A percentile compares a stretch with the other conserved stretches of the same genome.
phyloP scores from a whole-genome alignment of 768 basidiomycete genomes.

The Goffeauzyma gilvescens region DNA sequence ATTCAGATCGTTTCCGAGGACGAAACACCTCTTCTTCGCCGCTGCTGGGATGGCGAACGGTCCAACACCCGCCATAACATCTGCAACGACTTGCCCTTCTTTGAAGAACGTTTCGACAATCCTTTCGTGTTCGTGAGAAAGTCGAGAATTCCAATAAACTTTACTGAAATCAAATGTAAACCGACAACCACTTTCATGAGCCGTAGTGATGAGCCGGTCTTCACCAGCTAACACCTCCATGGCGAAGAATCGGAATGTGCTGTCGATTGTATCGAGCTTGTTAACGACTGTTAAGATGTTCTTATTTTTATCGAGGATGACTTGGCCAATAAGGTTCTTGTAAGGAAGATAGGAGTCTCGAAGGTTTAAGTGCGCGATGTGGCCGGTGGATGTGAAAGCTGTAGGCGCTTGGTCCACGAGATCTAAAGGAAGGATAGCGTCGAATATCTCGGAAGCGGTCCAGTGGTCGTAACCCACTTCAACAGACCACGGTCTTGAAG shows the following conservation, averaged over 20 bases:
- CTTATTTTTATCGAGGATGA: conserved; percentile 83
- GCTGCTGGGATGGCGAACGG: conserved; percentile 86
- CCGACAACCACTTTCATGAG: conserved; percentile 55
- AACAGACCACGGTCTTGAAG: conserved; percentile 44
- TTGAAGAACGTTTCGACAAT: conserved; percentile 50
- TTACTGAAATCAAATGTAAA: conserved; percentile 87
- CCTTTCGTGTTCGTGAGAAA: conserved; percentile 77
- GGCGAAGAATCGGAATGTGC: conserved; percentile 72
- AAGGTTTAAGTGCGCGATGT: conserved; percentile 86
- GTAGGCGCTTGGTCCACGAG: conserved; percentile 61
- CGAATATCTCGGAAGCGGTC: conserved; percentile 61
- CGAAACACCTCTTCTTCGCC: conserved; percentile 75
- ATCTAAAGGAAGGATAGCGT: conserved; percentile 59
- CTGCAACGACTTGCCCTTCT: conserved; percentile 53
- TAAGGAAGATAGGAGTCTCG: conserved; percentile 78
- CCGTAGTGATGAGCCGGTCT: conserved; percentile 23
- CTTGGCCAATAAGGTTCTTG: conserved; percentile 73
- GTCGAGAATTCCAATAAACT: conserved; percentile 96
- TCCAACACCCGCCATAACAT: conserved; percentile 93
- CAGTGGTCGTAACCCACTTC: conserved; percentile 69
- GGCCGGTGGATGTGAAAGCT: conserved; percentile 73
- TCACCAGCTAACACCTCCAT: conserved; percentile 96
- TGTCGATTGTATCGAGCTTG: conserved; percentile 71
- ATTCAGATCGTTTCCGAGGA: conserved; percentile 86
- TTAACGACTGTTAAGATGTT: conserved; percentile 76